Evolutionary conservation across 2,329 filamentous ascomycete species (phyloP).

Genomic region (Curvularia eragrostidis): DNA sequence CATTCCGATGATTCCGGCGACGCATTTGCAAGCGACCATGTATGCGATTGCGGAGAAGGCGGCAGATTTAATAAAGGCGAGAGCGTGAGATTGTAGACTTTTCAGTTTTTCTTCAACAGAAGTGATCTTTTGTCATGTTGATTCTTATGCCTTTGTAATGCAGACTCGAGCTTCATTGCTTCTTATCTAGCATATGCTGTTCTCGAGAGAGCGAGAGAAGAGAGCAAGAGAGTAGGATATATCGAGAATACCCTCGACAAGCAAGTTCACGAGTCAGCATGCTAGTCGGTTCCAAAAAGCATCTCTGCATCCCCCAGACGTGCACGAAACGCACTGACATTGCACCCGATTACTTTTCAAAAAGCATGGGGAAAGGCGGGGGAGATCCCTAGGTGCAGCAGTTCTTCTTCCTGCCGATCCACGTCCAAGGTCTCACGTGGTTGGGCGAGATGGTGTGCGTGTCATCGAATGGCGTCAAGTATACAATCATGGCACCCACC

Average conservation of each 20-base stretch:
- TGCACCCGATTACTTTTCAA: background rate
- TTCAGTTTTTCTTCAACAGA: background rate
- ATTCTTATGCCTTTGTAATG: background rate
- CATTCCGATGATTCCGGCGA: conserved; percentile 25
- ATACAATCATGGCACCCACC: background rate
- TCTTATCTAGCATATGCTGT: background rate
- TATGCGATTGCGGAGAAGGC: conserved; percentile 12
- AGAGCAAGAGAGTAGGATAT: background rate
- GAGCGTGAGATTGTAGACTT: background rate
- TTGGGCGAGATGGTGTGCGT: background rate
- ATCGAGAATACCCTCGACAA: background rate
- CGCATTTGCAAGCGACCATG: conserved; percentile 31
- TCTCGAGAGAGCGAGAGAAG: background rate
- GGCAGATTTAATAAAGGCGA: conserved; percentile 7
- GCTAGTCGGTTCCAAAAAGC: background rate
- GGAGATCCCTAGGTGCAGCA: background rate
- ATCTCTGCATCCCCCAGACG: background rate
- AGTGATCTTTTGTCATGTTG: background rate
- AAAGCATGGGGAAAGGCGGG: background rate
- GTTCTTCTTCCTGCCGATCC: background rate
- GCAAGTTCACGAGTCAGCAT: background rate
- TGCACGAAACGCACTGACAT: background rate
- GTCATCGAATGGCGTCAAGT: background rate
- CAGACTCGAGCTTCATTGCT: background rate
- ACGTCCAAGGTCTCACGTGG: background rate